These are phyloP conservation scores for Thelonectria discophora DNA, from an alignment of 2,329 filamentous ascomycete genomes.

Conservation along the genomic window DNA sequence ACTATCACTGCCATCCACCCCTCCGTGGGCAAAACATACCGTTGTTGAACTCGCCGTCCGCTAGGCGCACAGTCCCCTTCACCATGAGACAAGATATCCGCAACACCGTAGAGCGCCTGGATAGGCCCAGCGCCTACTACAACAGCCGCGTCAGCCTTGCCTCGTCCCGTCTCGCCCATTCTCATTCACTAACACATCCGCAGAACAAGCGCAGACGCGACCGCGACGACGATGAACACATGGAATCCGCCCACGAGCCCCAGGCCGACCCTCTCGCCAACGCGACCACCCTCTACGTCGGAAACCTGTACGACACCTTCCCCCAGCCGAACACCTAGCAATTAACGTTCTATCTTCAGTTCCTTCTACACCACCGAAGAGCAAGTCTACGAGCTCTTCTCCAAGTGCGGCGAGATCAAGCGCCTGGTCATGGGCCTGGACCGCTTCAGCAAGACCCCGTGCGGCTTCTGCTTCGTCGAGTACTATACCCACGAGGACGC, in stretches of 20 bases:
- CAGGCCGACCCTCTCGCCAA: constrained; percentile 76
- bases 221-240: constrained; percentile 64
- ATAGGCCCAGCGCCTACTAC: constrained; percentile 95
- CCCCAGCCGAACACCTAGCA: too few relatives aligned
- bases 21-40: background rate
- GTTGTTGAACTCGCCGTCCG: background rate
- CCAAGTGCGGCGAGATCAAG: constrained; percentile 98
- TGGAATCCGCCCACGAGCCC: constrained; percentile 57
- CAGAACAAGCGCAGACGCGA: constrained; percentile 79
- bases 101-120: constrained; percentile 88
- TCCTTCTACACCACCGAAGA: constrained; percentile 99
- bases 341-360: constrained; percentile 59
- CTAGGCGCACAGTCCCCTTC: constrained; percentile 4
- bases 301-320: constrained; percentile 76
- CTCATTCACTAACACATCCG: constrained; percentile 13
- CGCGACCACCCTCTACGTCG: constrained; percentile 95
- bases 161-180: background rate
- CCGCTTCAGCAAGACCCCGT: constrained; percentile 96
- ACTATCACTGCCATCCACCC: background rate
- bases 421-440: constrained; percentile 97
- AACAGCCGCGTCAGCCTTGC: constrained; percentile 71
- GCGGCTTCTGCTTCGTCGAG: constrained; percentile 99
- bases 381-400: constrained; percentile 96
- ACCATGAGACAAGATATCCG: constrained; percentile 59
- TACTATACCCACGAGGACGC: constrained; percentile 99